Base-by-base conservation (phyloP, 768 basidiomycete species). In the Pleurotus eryngii region DNA sequence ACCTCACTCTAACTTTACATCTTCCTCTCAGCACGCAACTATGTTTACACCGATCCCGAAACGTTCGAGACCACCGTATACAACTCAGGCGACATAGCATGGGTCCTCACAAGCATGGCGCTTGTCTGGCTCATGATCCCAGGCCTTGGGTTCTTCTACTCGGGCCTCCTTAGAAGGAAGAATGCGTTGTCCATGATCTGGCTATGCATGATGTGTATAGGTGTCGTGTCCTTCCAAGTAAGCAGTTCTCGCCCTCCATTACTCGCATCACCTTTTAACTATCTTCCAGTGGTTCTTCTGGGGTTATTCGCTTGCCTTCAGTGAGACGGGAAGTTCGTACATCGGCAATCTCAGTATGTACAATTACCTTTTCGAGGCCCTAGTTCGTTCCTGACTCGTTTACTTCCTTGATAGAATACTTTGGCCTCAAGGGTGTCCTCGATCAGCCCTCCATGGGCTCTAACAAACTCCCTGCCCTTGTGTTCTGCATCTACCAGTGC, bases 271-370 rank as follows among this genome's bases (percentile, higher is more conserved):
- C 30, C 30, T 35, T 35, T 45, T 27, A 18, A 6, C 5, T 27
- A 35, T 4, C 39, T 59, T 59, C 14, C 60, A 94, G 88, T 95
- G 93, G 93, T 95, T 93, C 78, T 95, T 96, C 80, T 97, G 95
- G 95, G 95, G 95, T 2, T 98, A 81, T 74, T 95, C 93, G 1
- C 77, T 98, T 20, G 83, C 95, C 0, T 98, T 98, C 75, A 89
- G 87, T 59, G 90, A 92, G 12, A 83, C 80, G 0, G 92, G 79
- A 4, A 76, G 73, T 59, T 60, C 64, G n/a, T 98, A 80, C 70
- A 96, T 99, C 60, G 96, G 96, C 8, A 76, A 96, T 63, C 80
- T 99, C 35, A 78, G 90, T 88, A 59, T 50, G 86, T 74, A n/a
- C 39, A 24, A 20, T 42, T 39, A n/a, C 39, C 38, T 12, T 42